phyloP scores from a whole-genome alignment of 345 rosid species.

The Lepidium sativum region DNA sequence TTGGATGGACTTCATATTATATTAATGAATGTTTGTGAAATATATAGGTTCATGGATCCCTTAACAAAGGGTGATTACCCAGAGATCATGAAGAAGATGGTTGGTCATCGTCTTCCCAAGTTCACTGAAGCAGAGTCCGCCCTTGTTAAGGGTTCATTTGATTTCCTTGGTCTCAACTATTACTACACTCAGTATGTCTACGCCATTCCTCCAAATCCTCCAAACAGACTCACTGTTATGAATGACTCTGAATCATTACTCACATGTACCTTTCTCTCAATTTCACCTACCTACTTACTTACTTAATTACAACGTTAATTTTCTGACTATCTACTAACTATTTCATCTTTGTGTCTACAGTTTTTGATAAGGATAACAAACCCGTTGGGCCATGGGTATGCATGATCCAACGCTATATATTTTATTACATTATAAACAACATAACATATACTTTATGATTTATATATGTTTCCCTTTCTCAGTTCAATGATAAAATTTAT shows the following conservation, averaged over 20 bases:
- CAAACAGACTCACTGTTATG: background rate
- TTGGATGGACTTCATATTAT: background rate
- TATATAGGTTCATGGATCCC: constrained; percentile 18
- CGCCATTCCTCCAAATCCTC: background rate
- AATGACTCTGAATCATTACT: background rate
- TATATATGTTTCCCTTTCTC: background rate
- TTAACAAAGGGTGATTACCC: constrained; percentile 23
- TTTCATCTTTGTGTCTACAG: background rate
- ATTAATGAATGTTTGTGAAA: background rate
- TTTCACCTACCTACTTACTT: background rate
- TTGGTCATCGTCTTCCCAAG: constrained; percentile 7
- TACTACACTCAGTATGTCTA: constrained; percentile 10
- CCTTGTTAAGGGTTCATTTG: constrained; percentile 13
- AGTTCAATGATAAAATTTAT: background rate
- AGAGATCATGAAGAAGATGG: background rate
- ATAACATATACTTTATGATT: background rate
- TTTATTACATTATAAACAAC: too few relatives aligned
- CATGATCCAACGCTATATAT: background rate
- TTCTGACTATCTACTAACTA: background rate
- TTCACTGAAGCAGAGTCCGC: background rate
- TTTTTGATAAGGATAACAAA: background rate
- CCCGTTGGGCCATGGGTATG: too few relatives aligned
- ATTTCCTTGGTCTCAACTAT: constrained; percentile 25
- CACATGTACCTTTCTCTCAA: background rate
- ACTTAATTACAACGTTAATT: background rate